phyloP scores from a whole-genome alignment of 2,329 filamentous ascomycete genomes.

The Parascedosporium putredinis region DNA sequence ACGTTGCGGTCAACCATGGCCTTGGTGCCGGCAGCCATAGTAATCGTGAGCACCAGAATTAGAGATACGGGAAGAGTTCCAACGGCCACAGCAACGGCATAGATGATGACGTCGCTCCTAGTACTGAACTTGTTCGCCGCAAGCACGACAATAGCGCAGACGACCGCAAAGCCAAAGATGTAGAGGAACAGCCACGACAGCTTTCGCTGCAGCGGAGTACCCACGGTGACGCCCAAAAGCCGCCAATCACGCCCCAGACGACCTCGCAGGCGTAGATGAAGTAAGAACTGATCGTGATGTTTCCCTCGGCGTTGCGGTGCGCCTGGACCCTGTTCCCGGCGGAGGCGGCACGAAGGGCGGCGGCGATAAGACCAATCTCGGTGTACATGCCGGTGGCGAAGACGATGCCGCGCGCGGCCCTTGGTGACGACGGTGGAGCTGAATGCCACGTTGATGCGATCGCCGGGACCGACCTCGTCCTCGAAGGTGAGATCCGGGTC shows the following conservation, averaged over 20 bases:
- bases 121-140: conserved; percentile 49
- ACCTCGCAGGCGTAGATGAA: conserved; percentile 35
- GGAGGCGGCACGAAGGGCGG: conserved; percentile 37
- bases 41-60: conserved; percentile 45
- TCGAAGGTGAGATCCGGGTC: conserved; percentile 29
- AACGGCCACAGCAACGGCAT: conserved; percentile 33
- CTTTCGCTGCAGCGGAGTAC: conserved; percentile 60
- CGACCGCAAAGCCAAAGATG: conserved; percentile 55
- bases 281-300: conserved; percentile 42
- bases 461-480: conserved; percentile 29
- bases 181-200: conserved; percentile 60
- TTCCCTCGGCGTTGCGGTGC: conserved; percentile 36
- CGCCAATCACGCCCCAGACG: conserved; percentile 44
- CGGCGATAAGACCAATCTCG: conserved; percentile 48
- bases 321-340: conserved; percentile 39
- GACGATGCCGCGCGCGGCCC: conserved; percentile 46
- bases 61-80: conserved; percentile 41
- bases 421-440: conserved; percentile 47
- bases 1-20: conserved; percentile 42
- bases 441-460: conserved; percentile 47
- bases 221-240: conserved; percentile 59
- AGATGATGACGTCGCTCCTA: conserved; percentile 49
- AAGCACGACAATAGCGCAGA: conserved; percentile 60
- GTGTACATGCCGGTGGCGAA: conserved; percentile 51
- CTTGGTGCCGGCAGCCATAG: conserved; percentile 44